Conservation (phyloP, 176 grass and related monocot species). For the Avena eriantha region DNA sequence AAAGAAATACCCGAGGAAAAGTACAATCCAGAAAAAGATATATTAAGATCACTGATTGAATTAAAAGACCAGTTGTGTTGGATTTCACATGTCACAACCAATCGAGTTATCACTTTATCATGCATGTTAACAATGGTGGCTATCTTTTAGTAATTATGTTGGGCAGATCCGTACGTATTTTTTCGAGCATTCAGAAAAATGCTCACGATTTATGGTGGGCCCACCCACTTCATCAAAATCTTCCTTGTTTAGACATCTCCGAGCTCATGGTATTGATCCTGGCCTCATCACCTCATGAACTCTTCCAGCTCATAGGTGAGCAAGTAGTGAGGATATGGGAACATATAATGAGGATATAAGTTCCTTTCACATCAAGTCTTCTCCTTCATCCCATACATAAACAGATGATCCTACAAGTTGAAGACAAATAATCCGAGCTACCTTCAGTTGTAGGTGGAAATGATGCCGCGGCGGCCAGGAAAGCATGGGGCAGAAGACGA, state of each 20-base stretch:
- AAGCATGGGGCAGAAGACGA: not conserved
- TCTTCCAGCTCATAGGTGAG: no score
- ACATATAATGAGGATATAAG: not conserved
- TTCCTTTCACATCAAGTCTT: not conserved
- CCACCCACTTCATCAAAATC: not conserved
- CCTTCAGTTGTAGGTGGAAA: not conserved
- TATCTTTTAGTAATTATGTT: no score
- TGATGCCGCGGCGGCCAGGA: not conserved
- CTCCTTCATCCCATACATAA: not conserved
- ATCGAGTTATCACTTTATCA: no score
- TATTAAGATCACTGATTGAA: no score
- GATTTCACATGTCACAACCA: no score
- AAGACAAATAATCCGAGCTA: not conserved
- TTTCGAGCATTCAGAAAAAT: no score
- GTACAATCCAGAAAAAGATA: no score
- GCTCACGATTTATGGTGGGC: not conserved
- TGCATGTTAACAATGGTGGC: no score
- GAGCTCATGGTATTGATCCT: not conserved
- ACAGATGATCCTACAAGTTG: not conserved
- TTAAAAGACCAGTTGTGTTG: no score
- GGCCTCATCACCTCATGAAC: no score
- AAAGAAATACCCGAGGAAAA: no score
- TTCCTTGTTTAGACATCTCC: not conserved
- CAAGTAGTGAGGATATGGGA: not conserved
- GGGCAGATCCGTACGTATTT: no score